Base-by-base conservation (phyloP, 805 yeast species). In the Candida sonorensis region DNA sequence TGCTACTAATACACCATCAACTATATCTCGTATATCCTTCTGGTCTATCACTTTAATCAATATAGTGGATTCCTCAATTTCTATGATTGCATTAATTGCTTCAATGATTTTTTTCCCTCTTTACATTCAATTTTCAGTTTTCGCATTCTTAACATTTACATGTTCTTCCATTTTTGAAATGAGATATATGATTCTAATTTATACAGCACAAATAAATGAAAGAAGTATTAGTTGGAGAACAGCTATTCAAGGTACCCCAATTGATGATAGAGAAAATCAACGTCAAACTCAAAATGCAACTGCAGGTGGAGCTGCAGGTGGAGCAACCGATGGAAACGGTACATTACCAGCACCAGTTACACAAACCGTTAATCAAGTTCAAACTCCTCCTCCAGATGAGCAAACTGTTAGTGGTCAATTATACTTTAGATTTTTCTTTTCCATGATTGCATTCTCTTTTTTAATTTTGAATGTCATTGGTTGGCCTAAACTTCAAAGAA, bases 141-240 rank as follows among this genome's bases (percentile, higher is more conserved):
- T 81, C 38, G 77, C 88, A 2, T 76, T 85, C 36, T 52, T 82
- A 7, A 68, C 83, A 2, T 77, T 83, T 42, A 69, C 81, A 3
- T 62, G 84, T 41, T 79, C 86, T 17, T 72, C 80, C 10, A 65
- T 83, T 11, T 83, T 84, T 58, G 94, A 82, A 47, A 69, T 80
- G 61, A 69, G 88, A 36, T 84, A 79, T 53, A 63, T 82, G 67
- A 69, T 78, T 23, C 64, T 75, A 28, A 77, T 87, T 1, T 72
- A 72, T 40, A 64, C 77, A 10, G 69, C 85, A 0, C 95, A 87
- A 55, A 60, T 73, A 11, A 85, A 81, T 44, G 92, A 83, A 50
- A 64, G 79, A 42, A 72, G 71, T 5, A 66, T 79, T n/a, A 67
- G 75, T 18, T 64, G 83, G 61, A 62, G 81, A 64, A 77, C 81